These are phyloP conservation scores for Diaporthe vaccinii DNA, from an alignment of 2,329 filamentous ascomycete genomes.

Conservation along the genomic window DNA sequence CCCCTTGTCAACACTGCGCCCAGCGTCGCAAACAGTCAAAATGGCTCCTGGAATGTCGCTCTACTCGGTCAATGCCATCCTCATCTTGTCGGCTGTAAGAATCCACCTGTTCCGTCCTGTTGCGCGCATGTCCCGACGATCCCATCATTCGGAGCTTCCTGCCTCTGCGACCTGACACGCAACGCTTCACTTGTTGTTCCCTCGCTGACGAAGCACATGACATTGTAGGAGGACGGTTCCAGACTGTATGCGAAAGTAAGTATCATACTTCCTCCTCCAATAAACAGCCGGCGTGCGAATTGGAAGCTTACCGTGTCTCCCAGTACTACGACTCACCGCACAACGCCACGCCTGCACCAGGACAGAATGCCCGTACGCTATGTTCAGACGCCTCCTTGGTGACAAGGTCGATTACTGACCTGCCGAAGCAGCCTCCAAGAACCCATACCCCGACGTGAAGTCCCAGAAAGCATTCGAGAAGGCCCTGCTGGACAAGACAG, in stretches of 20 bases:
- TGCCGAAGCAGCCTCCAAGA: conserved; percentile 58
- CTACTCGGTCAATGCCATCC: conserved; percentile 80
- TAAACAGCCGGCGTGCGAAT: neutral
- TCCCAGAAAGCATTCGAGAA: conserved; percentile 98
- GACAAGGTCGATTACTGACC: conserved; percentile 24
- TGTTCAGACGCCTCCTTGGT: conserved; percentile 38
- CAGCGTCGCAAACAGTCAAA: conserved; percentile 42
- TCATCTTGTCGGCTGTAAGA: conserved; percentile 49
- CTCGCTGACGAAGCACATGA: neutral
- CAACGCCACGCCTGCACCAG: conserved; percentile 51
- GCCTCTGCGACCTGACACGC: neutral
- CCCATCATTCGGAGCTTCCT: conserved; percentile 8
- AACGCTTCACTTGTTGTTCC: neutral
- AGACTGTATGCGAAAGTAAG: conserved; percentile 51
- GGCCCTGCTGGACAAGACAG: conserved; percentile 93
- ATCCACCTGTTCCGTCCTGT: neutral
- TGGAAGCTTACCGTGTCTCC: conserved; percentile 35
- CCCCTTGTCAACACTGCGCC: conserved; percentile 17
- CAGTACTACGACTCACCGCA: conserved; percentile 80
- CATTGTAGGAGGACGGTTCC: conserved; percentile 39
- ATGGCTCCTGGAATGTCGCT: conserved; percentile 84
- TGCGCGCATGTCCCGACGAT: neutral
- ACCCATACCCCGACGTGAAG: conserved; percentile 90
- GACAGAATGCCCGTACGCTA: conserved; percentile 45
- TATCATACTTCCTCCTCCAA: conserved; percentile 66